A percentile compares a stretch with the other conserved stretches of the same genome.
Conservation (phyloP, 1,139 yeast species). For the Nakaseomyces kungkrabaensis region DNA sequence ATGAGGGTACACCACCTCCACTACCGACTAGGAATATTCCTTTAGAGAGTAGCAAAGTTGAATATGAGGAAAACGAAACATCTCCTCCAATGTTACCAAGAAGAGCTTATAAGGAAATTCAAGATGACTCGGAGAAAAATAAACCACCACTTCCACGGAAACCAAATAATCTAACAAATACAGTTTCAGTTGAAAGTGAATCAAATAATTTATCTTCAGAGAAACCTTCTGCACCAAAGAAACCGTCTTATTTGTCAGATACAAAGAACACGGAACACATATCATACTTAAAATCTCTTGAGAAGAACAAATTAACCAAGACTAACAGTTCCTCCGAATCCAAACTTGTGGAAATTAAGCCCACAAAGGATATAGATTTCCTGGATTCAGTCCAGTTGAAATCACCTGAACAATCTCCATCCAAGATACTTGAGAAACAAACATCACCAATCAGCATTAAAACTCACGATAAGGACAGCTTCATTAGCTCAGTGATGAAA, state of each 20-base stretch:
- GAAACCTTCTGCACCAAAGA: neutral
- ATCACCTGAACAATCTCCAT: constrained; percentile 5
- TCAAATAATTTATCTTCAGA: neutral
- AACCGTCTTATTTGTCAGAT: neutral
- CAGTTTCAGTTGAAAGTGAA: neutral
- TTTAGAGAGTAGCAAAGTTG: neutral
- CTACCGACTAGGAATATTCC: neutral
- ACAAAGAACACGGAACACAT: neutral
- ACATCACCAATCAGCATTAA: neutral
- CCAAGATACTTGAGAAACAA: neutral
- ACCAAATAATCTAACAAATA: neutral
- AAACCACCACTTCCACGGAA: constrained; percentile 2
- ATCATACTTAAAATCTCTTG: constrained; percentile 12
- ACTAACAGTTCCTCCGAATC: neutral
- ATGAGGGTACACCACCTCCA: neutral
- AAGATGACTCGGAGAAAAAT: neutral
- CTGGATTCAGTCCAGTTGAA: constrained; percentile 18
- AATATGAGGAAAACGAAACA: neutral
- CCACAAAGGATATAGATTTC: constrained; percentile 11
- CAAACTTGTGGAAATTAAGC: neutral
- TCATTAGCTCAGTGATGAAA: constrained; percentile 19
- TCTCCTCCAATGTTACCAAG: neutral
- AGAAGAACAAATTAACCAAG: constrained; percentile 15
- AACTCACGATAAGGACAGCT: constrained; percentile 13
- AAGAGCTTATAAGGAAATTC: neutral